Conservation (phyloP, 345 rosid species). For the Alliaria petiolata region DNA sequence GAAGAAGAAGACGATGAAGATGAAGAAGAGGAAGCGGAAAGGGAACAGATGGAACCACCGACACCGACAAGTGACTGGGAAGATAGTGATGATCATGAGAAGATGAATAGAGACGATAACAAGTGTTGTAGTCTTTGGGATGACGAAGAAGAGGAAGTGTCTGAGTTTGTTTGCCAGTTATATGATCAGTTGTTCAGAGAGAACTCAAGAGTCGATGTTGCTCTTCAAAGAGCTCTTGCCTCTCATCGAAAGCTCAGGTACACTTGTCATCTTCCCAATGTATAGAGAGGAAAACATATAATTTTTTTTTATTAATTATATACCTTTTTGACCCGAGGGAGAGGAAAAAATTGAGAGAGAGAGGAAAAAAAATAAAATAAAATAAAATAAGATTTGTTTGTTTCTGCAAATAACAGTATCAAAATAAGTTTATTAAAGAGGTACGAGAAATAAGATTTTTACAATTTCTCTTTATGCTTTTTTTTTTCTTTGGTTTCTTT, state of each 20-base stretch:
- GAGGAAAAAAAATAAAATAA: neutral
- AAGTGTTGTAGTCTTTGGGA: slow-evolving; percentile 56
- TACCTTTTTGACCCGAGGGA: slow-evolving; percentile 19
- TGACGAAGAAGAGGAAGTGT: slow-evolving; percentile 68
- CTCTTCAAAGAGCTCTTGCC: slow-evolving; percentile 69
- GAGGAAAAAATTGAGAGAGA: no score
- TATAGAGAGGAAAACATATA: slow-evolving; percentile 10
- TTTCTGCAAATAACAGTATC: slow-evolving; percentile 17
- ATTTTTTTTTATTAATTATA: neutral
- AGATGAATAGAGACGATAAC: slow-evolving; percentile 10
- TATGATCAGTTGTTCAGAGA: slow-evolving; percentile 69
- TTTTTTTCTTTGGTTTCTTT: no score
- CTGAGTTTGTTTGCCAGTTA: slow-evolving; percentile 63
- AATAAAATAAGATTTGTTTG: no score
- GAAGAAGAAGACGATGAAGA: slow-evolving; percentile 87
- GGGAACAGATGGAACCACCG: slow-evolving; percentile 52
- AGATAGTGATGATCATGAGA: slow-evolving; percentile 82
- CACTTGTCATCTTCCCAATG: slow-evolving; percentile 72
- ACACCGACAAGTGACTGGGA: slow-evolving; percentile 94
- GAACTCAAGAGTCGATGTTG: slow-evolving; percentile 64
- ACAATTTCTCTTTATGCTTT: neutral
- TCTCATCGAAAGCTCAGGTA: slow-evolving; percentile 65
- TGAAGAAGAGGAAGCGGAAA: slow-evolving; percentile 49
- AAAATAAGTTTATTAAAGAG: neutral
- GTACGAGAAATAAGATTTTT: neutral